Evolutionary conservation across 768 basidiomycete genomes (phyloP).

Genomic region (Piloderma croceum): DNA sequence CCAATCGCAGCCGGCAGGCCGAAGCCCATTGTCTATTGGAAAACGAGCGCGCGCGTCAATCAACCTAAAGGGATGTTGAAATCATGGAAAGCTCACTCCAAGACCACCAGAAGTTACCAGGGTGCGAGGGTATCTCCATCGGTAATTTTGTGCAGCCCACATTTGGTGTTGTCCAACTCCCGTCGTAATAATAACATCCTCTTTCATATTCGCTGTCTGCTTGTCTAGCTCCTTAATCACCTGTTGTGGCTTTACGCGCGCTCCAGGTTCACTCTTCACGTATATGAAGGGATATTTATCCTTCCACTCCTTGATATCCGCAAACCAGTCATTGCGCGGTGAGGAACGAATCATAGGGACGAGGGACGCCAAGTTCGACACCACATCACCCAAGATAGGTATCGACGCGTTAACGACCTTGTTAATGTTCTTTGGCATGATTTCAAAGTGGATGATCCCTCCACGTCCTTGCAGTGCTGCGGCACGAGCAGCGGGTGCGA

Average conservation of each 20-base stretch:
- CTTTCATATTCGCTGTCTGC: constrained; percentile 75
- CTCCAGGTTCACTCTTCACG: constrained; percentile 54
- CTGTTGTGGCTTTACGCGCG: constrained; percentile 91
- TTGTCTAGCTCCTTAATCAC: constrained; percentile 88
- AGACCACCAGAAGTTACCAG: constrained; percentile 94
- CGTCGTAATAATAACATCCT: constrained; percentile 82
- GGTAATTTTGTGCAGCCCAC: constrained; percentile 95
- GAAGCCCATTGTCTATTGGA: constrained; percentile 96
- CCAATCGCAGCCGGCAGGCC: constrained; percentile 93
- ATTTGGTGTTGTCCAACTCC: constrained; percentile 99
- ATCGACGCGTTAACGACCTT: constrained; percentile 95
- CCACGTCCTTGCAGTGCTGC: constrained; percentile 84
- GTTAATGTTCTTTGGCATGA: constrained; percentile 98
- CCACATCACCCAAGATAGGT: constrained; percentile 91
- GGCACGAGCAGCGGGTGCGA: constrained; percentile 85
- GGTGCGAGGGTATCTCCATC: constrained; percentile 83
- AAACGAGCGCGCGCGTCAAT: constrained; percentile 5
- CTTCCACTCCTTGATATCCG: constrained; percentile 82
- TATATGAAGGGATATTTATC: constrained; percentile 85
- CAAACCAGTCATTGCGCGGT: constrained; percentile 77
- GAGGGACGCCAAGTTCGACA: constrained; percentile 72
- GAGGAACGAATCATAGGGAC: constrained; percentile 68
- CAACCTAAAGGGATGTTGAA: constrained; percentile 4
- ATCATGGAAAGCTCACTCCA: constrained; percentile 55
- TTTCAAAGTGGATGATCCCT: constrained; percentile 99